phyloP scores from a whole-genome alignment of 225 moss, liverwort and hornwort species.

The Bryoerythrophyllum caledonicum region DNA sequence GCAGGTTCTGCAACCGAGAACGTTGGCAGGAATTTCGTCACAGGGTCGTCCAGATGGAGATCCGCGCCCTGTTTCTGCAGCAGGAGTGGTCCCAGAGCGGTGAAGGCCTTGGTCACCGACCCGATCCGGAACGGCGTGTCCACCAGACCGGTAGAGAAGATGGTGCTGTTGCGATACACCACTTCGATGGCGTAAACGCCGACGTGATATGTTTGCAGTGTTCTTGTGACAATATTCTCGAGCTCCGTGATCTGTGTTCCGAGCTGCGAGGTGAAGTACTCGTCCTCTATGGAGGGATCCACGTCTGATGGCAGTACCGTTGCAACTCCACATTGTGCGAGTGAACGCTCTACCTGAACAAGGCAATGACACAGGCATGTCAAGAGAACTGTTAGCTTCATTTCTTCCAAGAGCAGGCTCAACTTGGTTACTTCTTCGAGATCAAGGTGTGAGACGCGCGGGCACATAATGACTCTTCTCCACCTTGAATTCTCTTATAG shows the following conservation, averaged over 20 bases:
- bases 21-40: conserved; percentile 43
- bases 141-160: conserved; percentile 46
- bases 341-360: not conserved
- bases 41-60: conserved; percentile 55
- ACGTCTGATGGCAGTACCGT: conserved; percentile 18
- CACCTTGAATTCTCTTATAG: no score
- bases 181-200: conserved; percentile 35
- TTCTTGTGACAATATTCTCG: not conserved
- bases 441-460: not conserved
- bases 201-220: not conserved
- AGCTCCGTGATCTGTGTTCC: not conserved
- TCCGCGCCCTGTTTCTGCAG: conserved; percentile 40
- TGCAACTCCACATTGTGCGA: conserved; percentile 1
- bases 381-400: not conserved
- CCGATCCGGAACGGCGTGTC: conserved; percentile 49
- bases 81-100: conserved; percentile 44
- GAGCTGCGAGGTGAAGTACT: conserved; percentile 10
- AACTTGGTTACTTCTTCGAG: not conserved
- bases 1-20: conserved; percentile 41
- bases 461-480: not conserved
- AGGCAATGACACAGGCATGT: not conserved
- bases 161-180: conserved; percentile 42
- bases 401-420: not conserved
- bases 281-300: conserved; percentile 8
- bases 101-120: conserved; percentile 52